Conservation (phyloP, 257 asterid species). For the Marsdenia floribunda region DNA sequence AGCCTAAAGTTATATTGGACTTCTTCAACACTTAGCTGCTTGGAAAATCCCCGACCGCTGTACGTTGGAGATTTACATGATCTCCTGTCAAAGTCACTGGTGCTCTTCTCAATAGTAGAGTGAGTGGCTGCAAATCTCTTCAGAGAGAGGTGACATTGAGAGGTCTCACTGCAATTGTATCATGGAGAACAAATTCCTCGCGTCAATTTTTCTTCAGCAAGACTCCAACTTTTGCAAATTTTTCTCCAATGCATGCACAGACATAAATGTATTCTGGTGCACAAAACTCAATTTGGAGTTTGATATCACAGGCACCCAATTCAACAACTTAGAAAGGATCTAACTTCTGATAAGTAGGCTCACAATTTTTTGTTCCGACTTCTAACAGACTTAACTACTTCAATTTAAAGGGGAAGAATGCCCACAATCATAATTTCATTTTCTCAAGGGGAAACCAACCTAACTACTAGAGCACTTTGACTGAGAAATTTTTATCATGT, state of each 20-base stretch:
- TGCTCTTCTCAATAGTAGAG: conserved; percentile 24
- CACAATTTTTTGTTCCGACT: neutral
- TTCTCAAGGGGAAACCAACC: neutral
- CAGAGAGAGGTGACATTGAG: conserved; percentile 6
- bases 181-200: neutral
- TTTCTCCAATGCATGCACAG: neutral
- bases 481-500: neutral
- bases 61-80: conserved; percentile 32
- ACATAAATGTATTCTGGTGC: neutral
- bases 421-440: neutral
- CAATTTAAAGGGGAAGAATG: neutral
- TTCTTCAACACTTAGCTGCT: conserved; percentile 38
- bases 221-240: neutral
- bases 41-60: conserved; percentile 42
- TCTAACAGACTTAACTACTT: neutral
- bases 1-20: conserved; percentile 28
- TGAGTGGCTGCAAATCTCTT: conserved; percentile 8
- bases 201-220: neutral
- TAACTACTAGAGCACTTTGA: neutral
- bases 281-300: neutral
- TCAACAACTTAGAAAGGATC: neutral
- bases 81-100: conserved; percentile 30
- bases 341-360: no score
- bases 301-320: neutral
- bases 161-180: conserved; percentile 31